Base-by-base conservation (phyloP, 2,329 filamentous ascomycete species). In the Pestalotiopsis sp. region DNA sequence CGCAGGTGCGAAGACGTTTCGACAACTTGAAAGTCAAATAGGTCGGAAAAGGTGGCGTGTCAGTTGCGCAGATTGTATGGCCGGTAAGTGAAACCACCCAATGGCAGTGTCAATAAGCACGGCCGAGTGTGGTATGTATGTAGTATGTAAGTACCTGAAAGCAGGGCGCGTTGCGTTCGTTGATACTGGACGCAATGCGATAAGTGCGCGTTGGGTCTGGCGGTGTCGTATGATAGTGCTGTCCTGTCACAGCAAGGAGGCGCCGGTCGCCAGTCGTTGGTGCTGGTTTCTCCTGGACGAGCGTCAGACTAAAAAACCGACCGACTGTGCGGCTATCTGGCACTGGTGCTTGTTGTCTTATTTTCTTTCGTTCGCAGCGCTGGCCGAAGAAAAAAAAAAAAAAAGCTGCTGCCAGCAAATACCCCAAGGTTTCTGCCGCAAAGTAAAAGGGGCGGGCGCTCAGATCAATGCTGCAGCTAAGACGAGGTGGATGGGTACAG, bases 391-490 rank as follows among this genome's bases (percentile, higher is more conserved):
- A 59, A 59, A 59, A 59, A 59, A 23, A 59, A 59, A 59, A 59
- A 59, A 17, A 27, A 59, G 23, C 57, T 59, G 23, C 12, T 27
- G 36, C 38, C 11, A 52, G n/a, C 12, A n/a, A 23, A 12, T 20
- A n/a, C 61, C n/a, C 20, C 38, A 45, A 64, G 61, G 61, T 49
- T 45, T 64, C 61, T 64, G 41, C 38, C 61, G 61, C 61, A 45
- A 52, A 64, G 61, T 49, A 64, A 64, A 64, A 31, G 36, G 61
- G 61, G 61, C 38, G 38, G 61, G 61, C 61, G 61, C 61, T 49
- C 61, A 49, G 61, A 39, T 64, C 61, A 64, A 64, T 64, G 61
- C 39, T 41, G 61, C 27, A 62, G 59, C 36, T 52, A 52, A 52
- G 45, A 52, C 45, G 45, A 52, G 45, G 45, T 52, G 45, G 45